These are phyloP conservation scores for Blastobotrys attinorum DNA, from an alignment of 805 yeast species.

Conservation along the genomic window DNA sequence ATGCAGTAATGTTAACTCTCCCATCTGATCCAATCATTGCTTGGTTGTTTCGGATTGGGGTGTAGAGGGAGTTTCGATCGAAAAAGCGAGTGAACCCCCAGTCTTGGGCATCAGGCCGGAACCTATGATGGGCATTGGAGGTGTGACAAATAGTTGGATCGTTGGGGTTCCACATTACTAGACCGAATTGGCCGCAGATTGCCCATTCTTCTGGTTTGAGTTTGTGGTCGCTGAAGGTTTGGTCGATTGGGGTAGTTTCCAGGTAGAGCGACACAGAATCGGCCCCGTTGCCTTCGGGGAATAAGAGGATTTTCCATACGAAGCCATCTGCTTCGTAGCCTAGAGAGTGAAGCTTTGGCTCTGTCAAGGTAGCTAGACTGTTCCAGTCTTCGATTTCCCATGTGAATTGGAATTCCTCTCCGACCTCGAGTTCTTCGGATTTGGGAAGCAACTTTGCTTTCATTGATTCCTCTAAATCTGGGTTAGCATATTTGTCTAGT, in stretches of 20 bases:
- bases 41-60: conserved; percentile 26
- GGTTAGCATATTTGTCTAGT: too few relatives aligned
- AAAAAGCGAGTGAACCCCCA: conserved; percentile 91
- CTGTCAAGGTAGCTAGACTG: conserved; percentile 18
- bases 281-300: conserved; percentile 66
- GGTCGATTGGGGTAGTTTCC: conserved; percentile 47
- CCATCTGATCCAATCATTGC: conserved; percentile 41
- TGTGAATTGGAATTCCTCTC: conserved; percentile 18
- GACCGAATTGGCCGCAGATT: conserved; percentile 85
- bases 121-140: conserved; percentile 71
- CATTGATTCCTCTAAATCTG: conserved; percentile 8
- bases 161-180: conserved; percentile 75
- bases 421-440: conserved; percentile 23
- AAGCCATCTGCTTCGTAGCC: conserved; percentile 25
- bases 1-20: conserved; percentile 63
- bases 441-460: conserved; percentile 11
- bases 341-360: conserved; percentile 27
- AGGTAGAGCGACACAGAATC: conserved; percentile 64
- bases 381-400: conserved; percentile 34
- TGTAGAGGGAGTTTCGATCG: conserved; percentile 42
- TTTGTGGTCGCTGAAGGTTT: too few relatives aligned
- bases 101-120: conserved; percentile 67
- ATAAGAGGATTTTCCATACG: conserved; percentile 50
- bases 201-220: conserved; percentile 44
- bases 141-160: conserved; percentile 53